Base-by-base conservation (phyloP, 495 filamentous ascomycete genomes). In the Poronia punctata region DNA sequence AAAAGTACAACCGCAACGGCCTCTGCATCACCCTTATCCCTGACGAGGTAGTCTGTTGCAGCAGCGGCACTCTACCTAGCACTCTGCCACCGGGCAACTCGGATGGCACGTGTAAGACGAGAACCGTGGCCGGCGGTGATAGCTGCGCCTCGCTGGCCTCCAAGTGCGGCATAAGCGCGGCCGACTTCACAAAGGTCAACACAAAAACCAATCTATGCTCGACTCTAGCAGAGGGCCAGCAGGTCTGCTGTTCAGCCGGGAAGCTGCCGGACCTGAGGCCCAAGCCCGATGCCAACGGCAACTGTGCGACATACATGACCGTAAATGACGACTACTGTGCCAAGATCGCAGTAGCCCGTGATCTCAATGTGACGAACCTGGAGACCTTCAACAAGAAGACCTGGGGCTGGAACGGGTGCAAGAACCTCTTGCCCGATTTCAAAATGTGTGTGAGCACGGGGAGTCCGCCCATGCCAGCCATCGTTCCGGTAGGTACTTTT, bases 401-500 rank as follows among this genome's bases (percentile, higher is more conserved):
- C 8, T 76, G 71, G 70, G 72, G 59, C 23, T 76, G 70, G 69
- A 48, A 33, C 12, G 68, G 66, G 25, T 78, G 74, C 48, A 37
- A 43, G 5, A 21, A 29, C 7, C 43, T 76, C 1, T 28, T 46
- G 28, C 16, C 20, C 0, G 47, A 40, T 4, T 30, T 40, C 7
- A 34, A 35, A 8, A 74, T 79, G 12, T 76, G 75, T 45, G 27
- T 79, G 2, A 75, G 71, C 48, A 41, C 47, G 2, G 75, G 75
- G 4, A 18, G 27, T 0, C 53, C 74, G 3, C 70, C 72, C 0
- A 48, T 76, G 52, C 75, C 74, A 1, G 48, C 62, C 3, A 16
- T n/a, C n/a, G n/a, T n/a, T n/a, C n/a, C n/a, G n/a, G n/a, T n/a
- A n/a, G n/a, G n/a, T n/a, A n/a, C n/a, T n/a, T n/a, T n/a, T n/a